Evolutionary conservation across 23 red algal species (phyloP).

Genomic region (Gracilaria domingensis): DNA sequence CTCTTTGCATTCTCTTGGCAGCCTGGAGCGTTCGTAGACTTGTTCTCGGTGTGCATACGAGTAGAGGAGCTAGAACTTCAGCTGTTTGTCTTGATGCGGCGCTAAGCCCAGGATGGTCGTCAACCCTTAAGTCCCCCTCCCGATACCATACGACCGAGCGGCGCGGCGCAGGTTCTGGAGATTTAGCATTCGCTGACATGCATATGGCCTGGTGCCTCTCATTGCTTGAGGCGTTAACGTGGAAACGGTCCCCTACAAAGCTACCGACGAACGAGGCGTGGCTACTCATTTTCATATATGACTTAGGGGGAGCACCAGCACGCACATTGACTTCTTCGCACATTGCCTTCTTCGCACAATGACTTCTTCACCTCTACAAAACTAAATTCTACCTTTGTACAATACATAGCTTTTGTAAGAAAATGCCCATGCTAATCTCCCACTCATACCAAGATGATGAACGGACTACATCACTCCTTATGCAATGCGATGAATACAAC

Average conservation of each 20-base stretch:
- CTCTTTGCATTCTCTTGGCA: conserved; percentile 37
- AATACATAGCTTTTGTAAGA: too few species aligned
- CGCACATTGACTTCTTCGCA: too few species aligned
- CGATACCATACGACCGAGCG: conserved; percentile 82
- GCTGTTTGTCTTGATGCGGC: conserved; percentile 33
- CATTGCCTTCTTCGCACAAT: too few species aligned
- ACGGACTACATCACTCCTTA: too few species aligned
- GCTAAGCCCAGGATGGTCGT: conserved; percentile 58
- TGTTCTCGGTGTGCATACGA: conserved; percentile 53
- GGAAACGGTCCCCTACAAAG: neutral
- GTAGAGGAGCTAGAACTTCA: conserved; percentile 49
- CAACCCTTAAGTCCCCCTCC: conserved; percentile 63
- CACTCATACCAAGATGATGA: too few species aligned
- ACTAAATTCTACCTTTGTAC: too few species aligned
- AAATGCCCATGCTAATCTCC: too few species aligned
- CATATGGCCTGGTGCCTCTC: neutral
- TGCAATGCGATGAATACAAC: too few species aligned
- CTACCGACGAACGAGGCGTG: neutral
- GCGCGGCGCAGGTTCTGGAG: neutral
- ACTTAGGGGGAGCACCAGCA: neutral
- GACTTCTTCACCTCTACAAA: too few species aligned
- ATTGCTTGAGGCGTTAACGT: neutral
- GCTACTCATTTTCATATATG: neutral
- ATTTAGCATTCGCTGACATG: neutral
- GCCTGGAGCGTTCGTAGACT: conserved; percentile 26